phyloP scores from a whole-genome alignment of 768 basidiomycete species.

The Gloeopeniophorella convolvens region DNA sequence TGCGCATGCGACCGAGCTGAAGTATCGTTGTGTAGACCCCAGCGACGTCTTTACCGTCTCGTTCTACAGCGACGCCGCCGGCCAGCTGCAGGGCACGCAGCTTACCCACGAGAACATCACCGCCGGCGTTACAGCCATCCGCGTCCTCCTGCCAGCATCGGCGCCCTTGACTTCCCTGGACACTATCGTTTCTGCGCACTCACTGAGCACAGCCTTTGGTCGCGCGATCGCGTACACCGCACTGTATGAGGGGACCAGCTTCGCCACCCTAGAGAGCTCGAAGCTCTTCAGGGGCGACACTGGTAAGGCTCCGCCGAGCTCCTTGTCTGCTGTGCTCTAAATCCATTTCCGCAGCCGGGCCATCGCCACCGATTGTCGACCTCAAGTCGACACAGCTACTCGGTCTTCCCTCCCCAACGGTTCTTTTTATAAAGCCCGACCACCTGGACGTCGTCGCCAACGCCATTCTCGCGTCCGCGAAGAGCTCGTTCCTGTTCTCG shows the following conservation, averaged over 20 bases:
- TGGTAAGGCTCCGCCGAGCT: conserved; percentile 28
- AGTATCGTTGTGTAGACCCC: conserved; percentile 36
- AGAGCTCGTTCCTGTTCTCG: conserved; percentile 47
- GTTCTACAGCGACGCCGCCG: conserved; percentile 49
- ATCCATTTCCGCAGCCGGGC: background rate
- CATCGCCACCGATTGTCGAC: conserved; percentile 38
- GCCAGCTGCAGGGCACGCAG: conserved; percentile 53
- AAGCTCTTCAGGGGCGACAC: conserved; percentile 42
- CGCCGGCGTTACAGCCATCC: conserved; percentile 78
- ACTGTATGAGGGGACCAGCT: conserved; percentile 67
- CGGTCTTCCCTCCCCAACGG: conserved; percentile 67
- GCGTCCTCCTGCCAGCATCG: conserved; percentile 68
- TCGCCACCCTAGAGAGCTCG: conserved; percentile 57
- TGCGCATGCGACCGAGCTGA: background rate
- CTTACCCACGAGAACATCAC: conserved; percentile 83
- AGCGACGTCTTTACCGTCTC: conserved; percentile 62
- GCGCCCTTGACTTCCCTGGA: conserved; percentile 65
- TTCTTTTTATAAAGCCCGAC: conserved; percentile 64
- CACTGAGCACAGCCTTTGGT: conserved; percentile 71
- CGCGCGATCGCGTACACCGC: conserved; percentile 75
- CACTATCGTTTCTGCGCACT: conserved; percentile 68
- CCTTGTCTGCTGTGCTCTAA: background rate
- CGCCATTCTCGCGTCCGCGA: conserved; percentile 48
- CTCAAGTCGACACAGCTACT: conserved; percentile 40
- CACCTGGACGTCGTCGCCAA: conserved; percentile 53